These are phyloP conservation scores for Acorus calamus DNA, from an alignment of 106 monocot species.

Conservation along the genomic window DNA sequence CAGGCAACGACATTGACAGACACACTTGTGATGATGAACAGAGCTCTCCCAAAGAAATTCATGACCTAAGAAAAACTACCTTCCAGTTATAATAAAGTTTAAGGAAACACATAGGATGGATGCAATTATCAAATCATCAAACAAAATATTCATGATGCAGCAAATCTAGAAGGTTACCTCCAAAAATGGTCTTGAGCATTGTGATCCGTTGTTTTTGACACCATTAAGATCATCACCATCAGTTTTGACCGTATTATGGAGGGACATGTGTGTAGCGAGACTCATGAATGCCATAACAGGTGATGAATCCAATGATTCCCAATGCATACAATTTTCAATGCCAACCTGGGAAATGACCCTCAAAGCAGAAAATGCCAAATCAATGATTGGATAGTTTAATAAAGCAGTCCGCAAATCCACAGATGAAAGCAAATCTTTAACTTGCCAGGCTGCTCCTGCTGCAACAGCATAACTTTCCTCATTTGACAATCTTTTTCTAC, in stretches of 20 bases:
- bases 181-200: not conserved
- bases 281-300: constrained; percentile 46
- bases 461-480: constrained; percentile 38
- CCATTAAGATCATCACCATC: not conserved
- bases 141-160: too few species aligned
- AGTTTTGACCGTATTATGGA: constrained; percentile 26
- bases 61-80: too few species aligned
- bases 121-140: too few species aligned
- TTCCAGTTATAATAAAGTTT: too few species aligned
- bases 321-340: constrained; percentile 35
- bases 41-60: too few species aligned
- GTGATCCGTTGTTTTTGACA: not conserved
- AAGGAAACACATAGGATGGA: too few species aligned
- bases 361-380: constrained; percentile 36
- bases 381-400: constrained; percentile 39
- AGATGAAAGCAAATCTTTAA: constrained; percentile 50
- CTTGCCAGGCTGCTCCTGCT: constrained; percentile 68
- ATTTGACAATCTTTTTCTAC: constrained; percentile 11
- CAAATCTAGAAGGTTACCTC: constrained; percentile 8
- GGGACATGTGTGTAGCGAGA: constrained; percentile 30
- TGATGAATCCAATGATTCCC: constrained; percentile 37
- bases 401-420: constrained; percentile 28
- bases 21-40: too few species aligned
- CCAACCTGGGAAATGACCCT: constrained; percentile 37
- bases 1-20: too few species aligned